These are phyloP conservation scores for Aotearoamyces nothofagi DNA, from an alignment of 2,329 filamentous ascomycete species.

Conservation along the genomic window DNA sequence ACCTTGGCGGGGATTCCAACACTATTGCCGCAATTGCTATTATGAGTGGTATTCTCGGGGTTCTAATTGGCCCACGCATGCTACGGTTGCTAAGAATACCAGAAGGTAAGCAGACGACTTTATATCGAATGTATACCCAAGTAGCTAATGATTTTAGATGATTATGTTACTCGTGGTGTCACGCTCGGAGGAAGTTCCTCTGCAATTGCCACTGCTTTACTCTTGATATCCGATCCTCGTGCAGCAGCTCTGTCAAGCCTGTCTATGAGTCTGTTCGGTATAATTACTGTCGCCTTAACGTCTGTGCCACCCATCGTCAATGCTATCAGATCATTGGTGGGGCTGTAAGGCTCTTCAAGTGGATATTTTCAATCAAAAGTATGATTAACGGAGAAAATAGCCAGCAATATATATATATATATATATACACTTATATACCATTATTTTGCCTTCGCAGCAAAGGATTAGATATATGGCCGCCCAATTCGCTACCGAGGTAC, in stretches of 20 bases:
- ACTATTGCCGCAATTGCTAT: conserved; percentile 41
- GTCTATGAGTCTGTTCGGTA: conserved; percentile 45
- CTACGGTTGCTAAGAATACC: conserved; percentile 34
- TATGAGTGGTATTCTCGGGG: conserved; percentile 42
- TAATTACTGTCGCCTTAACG: conserved; percentile 41
- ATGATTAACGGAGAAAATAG: too few species aligned
- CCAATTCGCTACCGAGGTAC: too few species aligned
- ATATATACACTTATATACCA: too few species aligned
- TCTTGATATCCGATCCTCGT: conserved; percentile 38
- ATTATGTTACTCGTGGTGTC: conserved; percentile 48
- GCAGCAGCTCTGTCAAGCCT: conserved; percentile 43
- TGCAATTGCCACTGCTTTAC: conserved; percentile 40
- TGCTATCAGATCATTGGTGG: conserved; percentile 31
- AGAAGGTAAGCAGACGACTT: conserved; percentile 25
- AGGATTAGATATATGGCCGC: too few species aligned
- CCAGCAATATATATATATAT: too few species aligned
- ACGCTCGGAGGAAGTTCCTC: conserved; percentile 45
- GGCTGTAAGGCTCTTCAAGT: too few species aligned
- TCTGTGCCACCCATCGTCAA: conserved; percentile 36
- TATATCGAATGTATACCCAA: background rate
- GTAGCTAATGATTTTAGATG: conserved; percentile 34
- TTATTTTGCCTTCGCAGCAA: too few species aligned
- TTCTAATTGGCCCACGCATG: conserved; percentile 34
- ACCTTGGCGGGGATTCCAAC: conserved; percentile 39
- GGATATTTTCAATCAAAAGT: too few species aligned